Conservation (phyloP, 805 yeast genomes). For the Metschnikowia gelsemii region DNA sequence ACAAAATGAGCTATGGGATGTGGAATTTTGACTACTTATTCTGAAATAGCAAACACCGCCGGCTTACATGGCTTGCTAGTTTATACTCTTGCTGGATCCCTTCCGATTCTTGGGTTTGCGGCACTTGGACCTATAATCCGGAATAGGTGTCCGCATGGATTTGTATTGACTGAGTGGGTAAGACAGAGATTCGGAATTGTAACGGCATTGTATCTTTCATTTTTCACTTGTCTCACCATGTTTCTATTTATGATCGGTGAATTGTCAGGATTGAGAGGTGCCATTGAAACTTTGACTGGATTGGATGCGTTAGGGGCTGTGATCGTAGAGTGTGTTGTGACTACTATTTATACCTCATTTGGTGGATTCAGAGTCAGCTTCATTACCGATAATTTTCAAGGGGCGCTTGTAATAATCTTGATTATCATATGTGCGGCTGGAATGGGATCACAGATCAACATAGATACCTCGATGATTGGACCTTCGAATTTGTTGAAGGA, state of each 20-base stretch:
- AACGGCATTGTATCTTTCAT: slow-evolving; percentile 72
- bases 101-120: slow-evolving; percentile 85
- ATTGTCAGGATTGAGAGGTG: slow-evolving; percentile 73
- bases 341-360: slow-evolving; percentile 79
- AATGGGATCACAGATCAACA: slow-evolving; percentile 70
- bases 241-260: slow-evolving; percentile 87
- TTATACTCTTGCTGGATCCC: slow-evolving; percentile 73
- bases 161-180: slow-evolving; percentile 94
- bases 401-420: slow-evolving; percentile 64
- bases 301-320: slow-evolving; percentile 76
- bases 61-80: slow-evolving; percentile 88
- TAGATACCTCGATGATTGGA: slow-evolving; percentile 61
- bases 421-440: slow-evolving; percentile 73
- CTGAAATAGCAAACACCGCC: slow-evolving; percentile 80
- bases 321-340: slow-evolving; percentile 82
- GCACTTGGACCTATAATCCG: slow-evolving; percentile 79
- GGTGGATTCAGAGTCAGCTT: slow-evolving; percentile 92
- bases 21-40: slow-evolving; percentile 82
- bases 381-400: slow-evolving; percentile 83
- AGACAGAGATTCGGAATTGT: slow-evolving; percentile 72
- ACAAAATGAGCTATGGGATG: slow-evolving; percentile 71
- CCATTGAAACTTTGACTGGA: slow-evolving; percentile 75
- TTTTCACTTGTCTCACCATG: slow-evolving; percentile 81
- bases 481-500: slow-evolving; percentile 64
- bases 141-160: slow-evolving; percentile 80